Evolutionary conservation across 768 basidiomycete species (phyloP).

Genomic region (Pulveroboletus sp.): DNA sequence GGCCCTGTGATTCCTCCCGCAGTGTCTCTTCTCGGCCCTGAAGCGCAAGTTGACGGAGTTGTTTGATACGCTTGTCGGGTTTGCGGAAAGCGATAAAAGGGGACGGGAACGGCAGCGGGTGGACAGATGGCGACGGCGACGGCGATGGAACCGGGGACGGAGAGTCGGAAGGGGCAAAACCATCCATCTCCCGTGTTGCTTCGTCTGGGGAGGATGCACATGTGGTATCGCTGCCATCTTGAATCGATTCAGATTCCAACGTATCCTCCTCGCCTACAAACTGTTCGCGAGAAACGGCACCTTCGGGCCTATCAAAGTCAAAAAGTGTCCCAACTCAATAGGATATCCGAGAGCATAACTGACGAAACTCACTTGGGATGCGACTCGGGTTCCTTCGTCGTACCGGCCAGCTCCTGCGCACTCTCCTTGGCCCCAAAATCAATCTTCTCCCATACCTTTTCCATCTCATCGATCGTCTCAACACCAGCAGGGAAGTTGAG

Average conservation of each 20-base stretch:
- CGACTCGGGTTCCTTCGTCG: not conserved
- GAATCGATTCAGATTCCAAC: not conserved
- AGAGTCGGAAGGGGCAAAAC: not conserved
- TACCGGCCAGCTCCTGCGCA: conserved; percentile 1
- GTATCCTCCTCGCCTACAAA: not conserved
- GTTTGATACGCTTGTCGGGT: conserved; percentile 32
- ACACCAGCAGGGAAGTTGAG: conserved; percentile 49
- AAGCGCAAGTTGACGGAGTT: conserved; percentile 44
- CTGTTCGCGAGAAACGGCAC: not conserved
- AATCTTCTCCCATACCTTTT: conserved; percentile 28
- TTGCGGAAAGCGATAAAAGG: conserved; percentile 29
- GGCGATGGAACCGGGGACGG: not conserved
- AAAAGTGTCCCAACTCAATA: not conserved
- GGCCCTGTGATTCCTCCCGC: conserved; percentile 37
- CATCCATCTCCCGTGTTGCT: not conserved
- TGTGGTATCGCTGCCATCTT: not conserved
- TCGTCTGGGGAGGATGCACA: not conserved
- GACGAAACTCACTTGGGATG: conserved; percentile 3
- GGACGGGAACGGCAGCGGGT: conserved; percentile 13
- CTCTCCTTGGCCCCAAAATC: conserved; percentile 23
- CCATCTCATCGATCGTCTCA: conserved; percentile 23
- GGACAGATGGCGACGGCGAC: not conserved
- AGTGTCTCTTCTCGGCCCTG: conserved; percentile 41
- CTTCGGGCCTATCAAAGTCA: not conserved
- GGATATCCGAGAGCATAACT: not conserved